Base-by-base conservation (phyloP, 169 alveolate species). In the Plasmodium gaboni region DNA sequence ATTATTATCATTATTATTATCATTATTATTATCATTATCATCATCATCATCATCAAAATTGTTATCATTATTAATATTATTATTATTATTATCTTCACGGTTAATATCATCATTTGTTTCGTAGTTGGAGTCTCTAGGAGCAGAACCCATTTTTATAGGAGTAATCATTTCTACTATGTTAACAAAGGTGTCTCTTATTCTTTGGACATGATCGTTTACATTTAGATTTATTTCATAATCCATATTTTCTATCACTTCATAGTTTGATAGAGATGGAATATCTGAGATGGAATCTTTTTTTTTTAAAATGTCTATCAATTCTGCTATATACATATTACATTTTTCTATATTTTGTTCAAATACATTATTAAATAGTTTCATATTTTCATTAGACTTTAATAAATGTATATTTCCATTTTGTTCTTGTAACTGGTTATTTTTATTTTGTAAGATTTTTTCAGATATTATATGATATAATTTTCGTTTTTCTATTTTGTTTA, bases 391-490 rank as follows among this genome's bases (percentile, higher is more conserved):
- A 19, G 28, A 44, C 15, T 57, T 65, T 19, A 13, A 32, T 3
- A 26, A 2, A 6, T 48, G 46, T 13, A 26, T 22, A 2, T 50
- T 15, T 15, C 7, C 10, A 8, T 78, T 63, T 46, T 32, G 50
- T 59, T 24, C 28, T n/a, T 51, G 53, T 38, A 12, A 19, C 0
- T 64, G 22, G 1, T 64, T 17, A 19, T 64, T 38, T 57, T 57
- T 78, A 51, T 78, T 76, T 28, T 28, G 78, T 22, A 63, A 26
- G 46, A 78, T 59, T 24, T 42, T 57, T 50, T 28, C 53, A 4
- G 89, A 78, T 9, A 78, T 15, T 1, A 17, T 42, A 3, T 32
- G 19, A 57, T 42, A 78, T 28, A 46, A 57, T 22, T 50, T 48
- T 59, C 67, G 51, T 32, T 78, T 78, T 0, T 65, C 89, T 50